Evolutionary conservation across 345 rosid species (phyloP), one percentile per base, ranked within the genome.

Genomic region (Euphorbia tirucalli): DNA sequence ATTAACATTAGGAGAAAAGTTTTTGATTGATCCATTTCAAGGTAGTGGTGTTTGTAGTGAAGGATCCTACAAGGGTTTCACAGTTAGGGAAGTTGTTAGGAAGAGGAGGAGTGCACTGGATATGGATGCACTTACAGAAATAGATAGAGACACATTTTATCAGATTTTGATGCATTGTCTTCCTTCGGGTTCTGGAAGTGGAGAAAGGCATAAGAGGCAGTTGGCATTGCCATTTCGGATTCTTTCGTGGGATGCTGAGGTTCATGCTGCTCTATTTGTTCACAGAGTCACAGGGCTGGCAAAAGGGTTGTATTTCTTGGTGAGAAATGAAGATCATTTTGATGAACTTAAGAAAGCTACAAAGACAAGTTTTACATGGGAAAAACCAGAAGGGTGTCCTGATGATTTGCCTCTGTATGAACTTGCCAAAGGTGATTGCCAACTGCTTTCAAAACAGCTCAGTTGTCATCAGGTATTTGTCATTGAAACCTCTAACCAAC

Each of bases 31-130:
- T 76, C 81, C 78, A 30, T 87, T 85, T 31, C 81, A 46, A 55
- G 52, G 84, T 64, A 85, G 95, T 71, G 88, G 82, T 52, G 65
- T 78, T 48, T 81, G 74, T 71, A 78, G 80, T 62, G 88, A 72
- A 52, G 72, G 72, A 61, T 86, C 82, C 0, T 90, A 93, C 67
- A 85, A 85, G 44, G 79, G 79, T 59, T 75, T 86, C 44, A 78
- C 85, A 0, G 69, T 65, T 18, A 83, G 89, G 59, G 83, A 90
- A 78, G 83, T 89, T 63, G 87, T 89, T 5, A 89, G 96, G 90
- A 89, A 81, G 83, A 82, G 98, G 27, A 87, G 98, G 80, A 93
- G 98, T n/a, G 98, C 98, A 0, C 93, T 87, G 71, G 92, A 93
- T 65, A 89, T 93, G 98, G 98, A 93, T 77, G 85, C 84, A 72